Base-by-base conservation (phyloP, 1,139 yeast genomes). In the Magnusiomyces tetraspermus region DNA sequence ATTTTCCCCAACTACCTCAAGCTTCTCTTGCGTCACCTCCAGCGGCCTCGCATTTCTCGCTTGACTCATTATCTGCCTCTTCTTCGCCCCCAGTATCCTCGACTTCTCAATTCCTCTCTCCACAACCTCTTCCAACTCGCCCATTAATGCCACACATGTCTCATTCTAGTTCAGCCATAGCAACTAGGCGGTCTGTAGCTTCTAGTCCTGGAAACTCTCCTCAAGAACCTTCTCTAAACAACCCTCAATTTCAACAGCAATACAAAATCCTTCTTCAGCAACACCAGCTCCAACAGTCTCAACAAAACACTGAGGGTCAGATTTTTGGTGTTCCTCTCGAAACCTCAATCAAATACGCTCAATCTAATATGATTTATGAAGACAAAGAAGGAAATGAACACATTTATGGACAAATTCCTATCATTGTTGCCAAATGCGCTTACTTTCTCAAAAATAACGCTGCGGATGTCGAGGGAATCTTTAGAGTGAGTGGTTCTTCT, bases 391-490 rank as follows among this genome's bases (percentile, higher is more conserved):
- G 80, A 52, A 81, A 80, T 49, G 78, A 79, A 48, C 75, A 82
- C 52, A 80, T 80, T 50, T 88, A 85, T 63, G 96, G 96, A 21
- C 74, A 78, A 56, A 83, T 88, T 36, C 96, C 96, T 1, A 76
- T 85, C 24, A 87, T 92, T n/a, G 95, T 92, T 31, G 98, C 97
- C 26, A 86, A 89, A 62, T 90, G 98, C 70, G 97, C 97, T 1
- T 83, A 86, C 1, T 90, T 71, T 65, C 71, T 92, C 57, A 92
- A 92, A 64, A 79, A 80, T 51, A 82, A 87, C 59, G 75, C 73
- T 23, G 65, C 70, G n/a, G 60, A 63, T 15, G 84, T 86, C 1
- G 95, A 92, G 66, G 98, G 99, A 2, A 87, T 94, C 6, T 92
- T 92, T 66, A 75, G 99, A 57, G 86, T 92, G 2, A 94, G 95